Conservation (phyloP, 1,284 basidiomycete species). For the Clitocybe nebularis region DNA sequence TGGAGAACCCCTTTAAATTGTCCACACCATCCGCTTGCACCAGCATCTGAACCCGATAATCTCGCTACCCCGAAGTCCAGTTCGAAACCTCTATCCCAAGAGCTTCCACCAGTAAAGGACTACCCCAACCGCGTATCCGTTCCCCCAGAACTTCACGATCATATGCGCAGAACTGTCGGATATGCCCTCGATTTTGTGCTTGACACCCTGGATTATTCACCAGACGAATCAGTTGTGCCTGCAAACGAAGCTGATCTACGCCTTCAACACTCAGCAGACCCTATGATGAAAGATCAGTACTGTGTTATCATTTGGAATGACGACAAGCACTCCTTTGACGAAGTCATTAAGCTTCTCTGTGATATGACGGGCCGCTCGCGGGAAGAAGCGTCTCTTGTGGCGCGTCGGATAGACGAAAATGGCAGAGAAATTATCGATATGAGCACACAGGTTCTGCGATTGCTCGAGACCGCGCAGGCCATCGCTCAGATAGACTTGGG, state of each 20-base stretch:
- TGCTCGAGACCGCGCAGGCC: constrained; percentile 78
- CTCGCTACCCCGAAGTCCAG: constrained; percentile 35
- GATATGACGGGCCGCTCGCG: constrained; percentile 61
- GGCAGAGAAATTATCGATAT: constrained; percentile 88
- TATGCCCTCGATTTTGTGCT: constrained; percentile 84
- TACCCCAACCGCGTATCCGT: constrained; percentile 54
- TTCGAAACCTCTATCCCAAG: constrained; percentile 34
- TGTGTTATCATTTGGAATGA: constrained; percentile 94
- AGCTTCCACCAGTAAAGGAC: constrained; percentile 54
- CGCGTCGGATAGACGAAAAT: constrained; percentile 72
- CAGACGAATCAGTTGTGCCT: constrained; percentile 74
- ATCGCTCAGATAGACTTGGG: constrained; percentile 90
- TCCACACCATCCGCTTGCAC: constrained; percentile 57
- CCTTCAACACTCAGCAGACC: constrained; percentile 69
- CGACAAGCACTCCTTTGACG: constrained; percentile 93
- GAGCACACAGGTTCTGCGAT: constrained; percentile 59
- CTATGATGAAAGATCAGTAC: constrained; percentile 76
- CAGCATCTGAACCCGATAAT: constrained; percentile 25
- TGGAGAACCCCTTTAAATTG: constrained; percentile 73
- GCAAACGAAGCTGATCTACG: constrained; percentile 65
- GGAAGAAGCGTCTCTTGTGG: constrained; percentile 64
- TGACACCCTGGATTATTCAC: constrained; percentile 82
- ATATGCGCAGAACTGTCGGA: constrained; percentile 70
- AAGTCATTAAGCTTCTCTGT: constrained; percentile 79
- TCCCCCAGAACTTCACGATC: constrained; percentile 65